phyloP scores from a whole-genome alignment of 257 asterid species.

The Mitragyna speciosa region DNA sequence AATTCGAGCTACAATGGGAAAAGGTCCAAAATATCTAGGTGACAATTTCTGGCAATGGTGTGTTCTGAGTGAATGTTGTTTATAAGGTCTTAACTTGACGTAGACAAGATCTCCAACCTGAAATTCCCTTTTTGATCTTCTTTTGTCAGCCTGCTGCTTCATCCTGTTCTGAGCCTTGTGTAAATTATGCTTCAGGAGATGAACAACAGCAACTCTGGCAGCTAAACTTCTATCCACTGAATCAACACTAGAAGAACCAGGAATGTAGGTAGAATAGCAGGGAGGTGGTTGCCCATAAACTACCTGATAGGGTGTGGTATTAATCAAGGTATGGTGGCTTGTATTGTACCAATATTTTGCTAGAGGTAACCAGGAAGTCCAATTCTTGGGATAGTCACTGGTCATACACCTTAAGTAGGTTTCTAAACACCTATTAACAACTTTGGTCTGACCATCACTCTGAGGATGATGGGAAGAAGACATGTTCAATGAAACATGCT shows the following conservation, averaged over 20 bases:
- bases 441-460: neutral
- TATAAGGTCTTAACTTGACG: too few relatives aligned
- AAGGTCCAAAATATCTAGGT: too few relatives aligned
- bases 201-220: neutral
- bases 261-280: neutral
- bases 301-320: neutral
- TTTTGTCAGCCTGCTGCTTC: too few relatives aligned
- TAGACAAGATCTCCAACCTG: too few relatives aligned
- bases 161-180: too few relatives aligned
- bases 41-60: too few relatives aligned
- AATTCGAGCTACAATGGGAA: too few relatives aligned
- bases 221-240: neutral
- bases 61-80: too few relatives aligned
- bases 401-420: neutral
- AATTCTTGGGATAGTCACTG: neutral
- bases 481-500: neutral
- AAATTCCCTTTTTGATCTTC: too few relatives aligned
- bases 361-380: neutral
- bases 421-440: neutral
- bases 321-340: neutral
- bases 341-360: neutral
- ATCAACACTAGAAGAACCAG: neutral
- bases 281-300: neutral
- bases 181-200: too few relatives aligned
- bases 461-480: neutral